Evolutionary conservation across 2,329 filamentous ascomycete species (phyloP), one percentile per base, ranked within the genome.

Genomic region (Aspergillus terreus): DNA sequence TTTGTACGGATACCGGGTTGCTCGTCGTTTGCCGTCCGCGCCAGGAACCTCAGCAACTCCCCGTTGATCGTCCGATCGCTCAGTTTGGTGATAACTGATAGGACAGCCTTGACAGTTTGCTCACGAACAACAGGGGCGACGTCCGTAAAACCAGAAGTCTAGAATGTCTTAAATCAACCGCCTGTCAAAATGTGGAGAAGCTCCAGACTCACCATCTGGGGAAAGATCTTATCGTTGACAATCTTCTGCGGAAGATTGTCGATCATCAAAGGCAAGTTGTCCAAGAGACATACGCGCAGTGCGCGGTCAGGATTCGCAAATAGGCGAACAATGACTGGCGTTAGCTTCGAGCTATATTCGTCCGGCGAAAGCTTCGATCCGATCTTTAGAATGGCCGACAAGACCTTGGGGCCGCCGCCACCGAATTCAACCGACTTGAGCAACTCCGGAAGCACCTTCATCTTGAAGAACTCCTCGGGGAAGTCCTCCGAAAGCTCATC

Each of bases 391-490:
- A 96, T 89, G 1, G 95, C 85, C 1, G 80, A 76, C 53, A 99
- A 88, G 0, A 95, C 92, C 65, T 95, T 95, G 0, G 92, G 89
- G 0, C 94, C 94, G 25, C 94, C 94, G 10, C 92, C 94, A 6
- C 94, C 94, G 69, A 96, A 99, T 65, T 99, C 94, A n/a, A 97
- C 91, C 0, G 92, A 96, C 67, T 97, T 99, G n/a, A 99, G 80
- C 27, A 99, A 77, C 67, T 99, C 94, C 0, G 94, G 94, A 7
- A 99, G 78, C 3, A 99, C 85, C 66, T 97, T 99, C 81, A 95
- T 88, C 68, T 95, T 95, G 78, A 97, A 96, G 70, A 96, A 99
- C 53, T 97, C 94, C 66, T 96, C 92, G 0, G 94, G 94, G 55
- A 97, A 96, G 69, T 99, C 92, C 59, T 96, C 90, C 0, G 90